Base-by-base conservation (phyloP, 179 eudicot genomes). In the Nepenthes alata region DNA sequence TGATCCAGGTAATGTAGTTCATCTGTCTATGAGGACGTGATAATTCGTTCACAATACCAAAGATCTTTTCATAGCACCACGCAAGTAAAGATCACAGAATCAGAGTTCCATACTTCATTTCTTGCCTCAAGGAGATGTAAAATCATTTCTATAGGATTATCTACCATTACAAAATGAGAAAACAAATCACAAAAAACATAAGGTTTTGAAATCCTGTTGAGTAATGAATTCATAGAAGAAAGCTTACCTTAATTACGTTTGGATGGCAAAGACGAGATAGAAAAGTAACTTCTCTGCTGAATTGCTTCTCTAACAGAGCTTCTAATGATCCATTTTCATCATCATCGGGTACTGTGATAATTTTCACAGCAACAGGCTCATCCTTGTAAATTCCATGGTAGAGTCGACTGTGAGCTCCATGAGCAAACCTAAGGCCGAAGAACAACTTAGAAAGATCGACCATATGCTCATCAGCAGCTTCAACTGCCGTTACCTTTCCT, bases 371-470 rank as follows among this genome's bases (percentile, higher is more conserved):
- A 51, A 86, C 96, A 7, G 91, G 62, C 71, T 86, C 86, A 15
- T 81, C 95, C 77, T 81, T 84, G 47, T 91, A 91, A 4, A 74
- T 76, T 9, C 96, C 98, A 75, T 83, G 98, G 71, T 91, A 81
- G 62, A 91, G 95, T 72, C 85, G 85, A 70, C 98, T 91, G 47
- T 91, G 78, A 1, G 98, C 98, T 25, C 98, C 98, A 76, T 84
- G 83, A 73, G 96, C 98, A 83, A 91, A 91, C 75, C 70, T 84
- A 62, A 69, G 81, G 47, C 98, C 98, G 41, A 91, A 78, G 67
- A 81, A 80, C 9, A 91, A 71, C 83, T 91, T 69, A 4, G 96
- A 89, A 57, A 86, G 84, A 83, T 91, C 98, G 25, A 83, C 87
- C 80, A 76, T 75, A 71, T 78, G 68, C 57, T 86, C 95, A 58